Evolutionary conservation across 2,329 filamentous ascomycete species (phyloP).

Genomic region (Seiridium unicorne): DNA sequence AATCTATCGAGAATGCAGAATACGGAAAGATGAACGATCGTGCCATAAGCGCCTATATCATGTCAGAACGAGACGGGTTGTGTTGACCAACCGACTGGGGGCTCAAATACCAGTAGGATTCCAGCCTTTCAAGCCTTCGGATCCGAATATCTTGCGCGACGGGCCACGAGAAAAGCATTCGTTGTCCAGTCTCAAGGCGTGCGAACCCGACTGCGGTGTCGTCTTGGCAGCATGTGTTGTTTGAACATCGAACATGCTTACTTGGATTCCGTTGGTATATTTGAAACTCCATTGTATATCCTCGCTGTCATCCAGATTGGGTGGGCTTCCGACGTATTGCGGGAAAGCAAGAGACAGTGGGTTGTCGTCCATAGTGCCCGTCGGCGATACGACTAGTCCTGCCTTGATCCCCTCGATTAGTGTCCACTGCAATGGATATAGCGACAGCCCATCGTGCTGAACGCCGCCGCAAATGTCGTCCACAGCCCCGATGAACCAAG

Average conservation of each 20-base stretch:
- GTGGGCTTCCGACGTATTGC: constrained; percentile 5
- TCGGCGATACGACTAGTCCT: constrained; percentile 25
- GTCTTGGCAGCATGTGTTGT: constrained; percentile 11
- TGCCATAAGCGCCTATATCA: constrained; percentile 14
- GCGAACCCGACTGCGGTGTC: neutral
- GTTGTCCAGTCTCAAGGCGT: neutral
- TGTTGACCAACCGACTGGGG: neutral
- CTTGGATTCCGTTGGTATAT: constrained; percentile 20
- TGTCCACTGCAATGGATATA: constrained; percentile 43
- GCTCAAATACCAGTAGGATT: neutral
- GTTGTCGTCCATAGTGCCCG: constrained; percentile 10
- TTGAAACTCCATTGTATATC: constrained; percentile 15
- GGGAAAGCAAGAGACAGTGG: constrained; percentile 10
- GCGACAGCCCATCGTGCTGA: constrained; percentile 32
- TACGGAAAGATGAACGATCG: constrained; percentile 20
- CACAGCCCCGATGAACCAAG: constrained; percentile 37
- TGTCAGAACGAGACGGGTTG: neutral
- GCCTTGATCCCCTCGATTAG: constrained; percentile 29
- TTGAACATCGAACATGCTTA: constrained; percentile 20
- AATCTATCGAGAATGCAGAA: constrained; percentile 16
- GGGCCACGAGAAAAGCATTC: neutral
- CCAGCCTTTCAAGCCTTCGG: neutral
- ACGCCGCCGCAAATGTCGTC: constrained; percentile 34
- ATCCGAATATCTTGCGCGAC: neutral
- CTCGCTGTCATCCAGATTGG: constrained; percentile 9